Evolutionary conservation across 169 alveolate genomes (phyloP).

Genomic region (Eimeria zaria): DNA sequence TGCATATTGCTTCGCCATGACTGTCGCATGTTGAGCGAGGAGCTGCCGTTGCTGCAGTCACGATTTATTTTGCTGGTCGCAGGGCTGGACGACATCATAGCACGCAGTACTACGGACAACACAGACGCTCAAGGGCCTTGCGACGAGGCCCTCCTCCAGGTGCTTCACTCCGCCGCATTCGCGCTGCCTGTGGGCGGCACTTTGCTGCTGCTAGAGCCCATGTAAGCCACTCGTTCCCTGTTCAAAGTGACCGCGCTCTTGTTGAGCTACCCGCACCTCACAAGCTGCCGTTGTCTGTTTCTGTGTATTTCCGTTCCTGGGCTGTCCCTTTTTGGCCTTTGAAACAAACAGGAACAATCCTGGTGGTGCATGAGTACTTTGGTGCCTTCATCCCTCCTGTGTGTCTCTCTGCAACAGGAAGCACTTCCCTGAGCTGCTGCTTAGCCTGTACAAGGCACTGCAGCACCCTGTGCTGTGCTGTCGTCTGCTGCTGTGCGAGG

Average conservation of each 20-base stretch:
- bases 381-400: background rate
- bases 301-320: background rate
- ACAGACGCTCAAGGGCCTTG: constrained; percentile 45
- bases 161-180: constrained; percentile 65
- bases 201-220: constrained; percentile 60
- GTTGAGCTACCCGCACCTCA: background rate
- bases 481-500: constrained; percentile 40
- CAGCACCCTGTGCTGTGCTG: constrained; percentile 45
- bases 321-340: background rate
- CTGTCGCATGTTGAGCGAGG: constrained; percentile 51
- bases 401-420: background rate
- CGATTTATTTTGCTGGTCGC: constrained; percentile 46
- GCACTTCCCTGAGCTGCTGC: constrained; percentile 52
- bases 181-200: constrained; percentile 59
- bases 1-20: constrained; percentile 46
- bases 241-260: background rate
- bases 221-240: background rate
- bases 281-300: background rate
- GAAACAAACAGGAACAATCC: background rate
- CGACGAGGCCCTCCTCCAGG: constrained; percentile 51
- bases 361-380: background rate
- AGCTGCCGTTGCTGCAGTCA: constrained; percentile 47
- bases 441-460: constrained; percentile 35
- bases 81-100: constrained; percentile 44
- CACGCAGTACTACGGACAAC: constrained; percentile 68